Evolutionary conservation across 2,329 filamentous ascomycete species (phyloP).

Genomic region (Pyrenochaeta sp.): DNA sequence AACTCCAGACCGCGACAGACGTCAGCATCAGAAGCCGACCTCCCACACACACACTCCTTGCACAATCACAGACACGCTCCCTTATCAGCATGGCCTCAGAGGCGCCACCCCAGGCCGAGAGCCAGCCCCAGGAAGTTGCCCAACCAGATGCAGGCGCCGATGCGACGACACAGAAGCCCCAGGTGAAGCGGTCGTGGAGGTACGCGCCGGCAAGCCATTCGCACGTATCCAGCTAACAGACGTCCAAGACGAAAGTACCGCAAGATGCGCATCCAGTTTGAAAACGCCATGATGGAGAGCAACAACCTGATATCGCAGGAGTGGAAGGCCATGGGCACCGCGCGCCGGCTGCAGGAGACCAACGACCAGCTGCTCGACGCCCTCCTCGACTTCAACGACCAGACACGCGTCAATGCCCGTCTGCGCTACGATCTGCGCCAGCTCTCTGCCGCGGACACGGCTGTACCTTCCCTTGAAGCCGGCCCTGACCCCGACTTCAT

Average conservation of each 20-base stretch:
- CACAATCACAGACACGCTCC: neutral
- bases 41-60: neutral
- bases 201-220: constrained; percentile 21
- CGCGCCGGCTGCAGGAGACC: constrained; percentile 85
- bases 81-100: constrained; percentile 40
- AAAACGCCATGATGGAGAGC: constrained; percentile 79
- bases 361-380: constrained; percentile 93
- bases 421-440: constrained; percentile 75
- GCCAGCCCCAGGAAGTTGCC: constrained; percentile 6
- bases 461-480: constrained; percentile 35
- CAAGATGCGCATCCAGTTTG: constrained; percentile 84
- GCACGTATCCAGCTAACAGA: constrained; percentile 16
- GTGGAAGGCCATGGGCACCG: constrained; percentile 80
- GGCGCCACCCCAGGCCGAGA: constrained; percentile 19
- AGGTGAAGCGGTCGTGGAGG: constrained; percentile 51
- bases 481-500: constrained; percentile 32
- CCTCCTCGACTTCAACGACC: constrained; percentile 88
- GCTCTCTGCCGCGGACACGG: constrained; percentile 46
- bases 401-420: constrained; percentile 76
- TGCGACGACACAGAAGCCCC: constrained; percentile 33
- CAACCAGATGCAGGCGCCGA: constrained; percentile 26
- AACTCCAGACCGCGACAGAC: neutral
- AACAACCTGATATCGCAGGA: constrained; percentile 84
- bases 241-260: constrained; percentile 81
- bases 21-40: neutral